phyloP scores from a whole-genome alignment of 768 basidiomycete species.

The Cystobasidium tubakii region DNA sequence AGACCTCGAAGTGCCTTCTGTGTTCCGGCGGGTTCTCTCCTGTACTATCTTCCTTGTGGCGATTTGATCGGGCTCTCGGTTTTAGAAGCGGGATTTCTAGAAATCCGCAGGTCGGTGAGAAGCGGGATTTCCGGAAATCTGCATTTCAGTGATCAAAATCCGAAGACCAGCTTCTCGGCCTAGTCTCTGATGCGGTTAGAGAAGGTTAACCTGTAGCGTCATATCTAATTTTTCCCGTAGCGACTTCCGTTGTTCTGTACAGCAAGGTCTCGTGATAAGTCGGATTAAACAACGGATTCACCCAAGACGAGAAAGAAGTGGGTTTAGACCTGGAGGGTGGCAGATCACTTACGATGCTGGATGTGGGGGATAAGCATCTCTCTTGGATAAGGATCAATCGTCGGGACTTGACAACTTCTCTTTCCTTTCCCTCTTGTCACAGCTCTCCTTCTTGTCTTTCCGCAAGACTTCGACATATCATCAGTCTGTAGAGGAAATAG shows the following conservation, averaged over 20 bases:
- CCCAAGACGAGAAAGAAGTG: not conserved
- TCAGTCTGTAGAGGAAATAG: not conserved
- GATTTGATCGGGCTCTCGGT: not conserved
- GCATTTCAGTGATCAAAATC: not conserved
- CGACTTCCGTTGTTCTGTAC: not conserved
- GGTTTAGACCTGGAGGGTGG: not conserved
- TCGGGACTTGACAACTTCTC: not conserved
- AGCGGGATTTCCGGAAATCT: not conserved
- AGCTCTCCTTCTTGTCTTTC: conserved; percentile 3
- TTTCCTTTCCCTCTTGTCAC: not conserved
- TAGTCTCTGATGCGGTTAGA: not conserved
- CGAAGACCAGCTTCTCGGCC: not conserved
- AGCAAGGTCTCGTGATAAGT: conserved; percentile 8
- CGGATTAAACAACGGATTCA: not conserved
- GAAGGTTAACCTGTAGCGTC: not conserved
- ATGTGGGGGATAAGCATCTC: conserved; percentile 5
- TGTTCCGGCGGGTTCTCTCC: not conserved
- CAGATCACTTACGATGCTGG: not conserved
- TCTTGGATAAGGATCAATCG: conserved; percentile 3
- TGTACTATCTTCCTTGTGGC: not conserved
- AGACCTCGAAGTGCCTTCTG: not conserved
- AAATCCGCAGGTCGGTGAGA: not conserved
- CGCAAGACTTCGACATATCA: not conserved
- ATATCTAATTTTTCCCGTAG: not conserved
- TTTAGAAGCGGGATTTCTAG: not conserved